These are phyloP conservation scores for Fonticula alba DNA, from an alignment of 78 protist genomes.

Conservation along the genomic window DNA sequence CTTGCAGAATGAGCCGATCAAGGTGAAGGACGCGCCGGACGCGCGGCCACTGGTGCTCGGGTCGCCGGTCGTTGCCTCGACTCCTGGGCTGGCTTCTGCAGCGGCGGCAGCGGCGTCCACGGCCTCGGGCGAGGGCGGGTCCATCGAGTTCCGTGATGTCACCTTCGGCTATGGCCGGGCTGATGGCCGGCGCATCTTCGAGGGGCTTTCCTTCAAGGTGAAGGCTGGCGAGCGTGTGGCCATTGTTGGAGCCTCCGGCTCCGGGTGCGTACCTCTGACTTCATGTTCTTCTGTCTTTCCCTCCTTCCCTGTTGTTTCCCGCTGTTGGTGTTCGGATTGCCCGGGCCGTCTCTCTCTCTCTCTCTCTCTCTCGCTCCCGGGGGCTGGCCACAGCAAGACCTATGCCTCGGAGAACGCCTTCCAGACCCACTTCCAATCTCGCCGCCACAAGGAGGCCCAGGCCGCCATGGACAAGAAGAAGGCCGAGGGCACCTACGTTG, in stretches of 20 bases:
- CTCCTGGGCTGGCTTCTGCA: neutral
- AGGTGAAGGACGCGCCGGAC: neutral
- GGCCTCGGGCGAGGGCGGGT: slow-evolving; percentile 5
- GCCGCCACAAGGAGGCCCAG: too few relatives aligned
- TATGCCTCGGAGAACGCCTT: too few relatives aligned
- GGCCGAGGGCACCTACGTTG: too few relatives aligned
- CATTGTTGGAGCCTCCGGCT: slow-evolving; percentile 73
- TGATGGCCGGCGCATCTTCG: slow-evolving; percentile 16
- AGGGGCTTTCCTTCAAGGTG: slow-evolving; percentile 31
- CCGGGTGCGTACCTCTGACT: slow-evolving; percentile 35
- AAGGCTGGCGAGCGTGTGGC: slow-evolving; percentile 64
- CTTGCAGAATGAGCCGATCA: slow-evolving; percentile 25
- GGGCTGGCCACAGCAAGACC: too few relatives aligned
- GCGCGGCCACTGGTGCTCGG: neutral
- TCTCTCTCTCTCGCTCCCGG: too few relatives aligned
- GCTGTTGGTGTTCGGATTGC: too few relatives aligned
- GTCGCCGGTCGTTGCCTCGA: neutral
- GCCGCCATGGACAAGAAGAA: too few relatives aligned
- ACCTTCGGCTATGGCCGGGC: slow-evolving; percentile 30
- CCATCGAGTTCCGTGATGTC: slow-evolving; percentile 42
- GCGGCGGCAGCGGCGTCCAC: neutral
- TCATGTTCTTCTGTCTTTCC: too few relatives aligned
- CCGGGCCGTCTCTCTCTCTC: too few relatives aligned
- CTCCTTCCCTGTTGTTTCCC: too few relatives aligned
- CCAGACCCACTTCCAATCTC: too few relatives aligned